Base-by-base conservation (phyloP, 2,329 filamentous ascomycete species). In the Exophiala phaeomuriformis region DNA sequence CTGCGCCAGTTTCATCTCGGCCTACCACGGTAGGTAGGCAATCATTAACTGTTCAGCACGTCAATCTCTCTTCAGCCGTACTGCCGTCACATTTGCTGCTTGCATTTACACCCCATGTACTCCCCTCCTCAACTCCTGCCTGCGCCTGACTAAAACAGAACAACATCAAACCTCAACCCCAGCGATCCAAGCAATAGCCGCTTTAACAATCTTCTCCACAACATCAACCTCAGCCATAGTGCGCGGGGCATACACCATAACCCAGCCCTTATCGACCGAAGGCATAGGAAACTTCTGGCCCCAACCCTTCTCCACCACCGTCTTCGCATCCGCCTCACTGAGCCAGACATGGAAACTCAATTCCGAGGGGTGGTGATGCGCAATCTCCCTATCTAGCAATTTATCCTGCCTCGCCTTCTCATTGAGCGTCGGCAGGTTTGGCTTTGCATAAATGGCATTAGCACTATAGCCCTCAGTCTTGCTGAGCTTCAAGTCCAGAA, bases 331-430 rank as follows among this genome's bases (percentile, higher is more conserved):
- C 9, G 52, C 49, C 50, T 60, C 46, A 19, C 48, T 51, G 12
- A 60, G 36, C 58, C 58, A 60, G 30, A 58, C 55, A 40, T 60
- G 58, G 10, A 60, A 32, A 39, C 55, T 57, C 27, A 46, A 44
- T 2, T 60, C 58, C 3, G 55, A 31, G 1, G 55, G 52, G 28
- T 60, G 58, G 5, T 47, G 55, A 40, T 60, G 58, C 6, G 54
- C 58, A 33, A 60, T 51, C 31, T 60, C 58, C 1, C 49, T 55
- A 10, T 32, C 41, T 1, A 60, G 47, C 30, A 60, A 44, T 30
- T 47, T 52, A 33, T 56, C 42, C 8, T 39, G 39, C 37, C 37
- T 51, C 5, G 52, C 49, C 33, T 40, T 32, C 4, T 41, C 48
- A 47, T 57, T 58, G 39, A 60, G 47, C 0, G 58, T 58, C 5